Evolutionary conservation across 768 basidiomycete species (phyloP), one percentile per base, ranked within the genome.

Genomic region (Amanita pseudoporphyria): DNA sequence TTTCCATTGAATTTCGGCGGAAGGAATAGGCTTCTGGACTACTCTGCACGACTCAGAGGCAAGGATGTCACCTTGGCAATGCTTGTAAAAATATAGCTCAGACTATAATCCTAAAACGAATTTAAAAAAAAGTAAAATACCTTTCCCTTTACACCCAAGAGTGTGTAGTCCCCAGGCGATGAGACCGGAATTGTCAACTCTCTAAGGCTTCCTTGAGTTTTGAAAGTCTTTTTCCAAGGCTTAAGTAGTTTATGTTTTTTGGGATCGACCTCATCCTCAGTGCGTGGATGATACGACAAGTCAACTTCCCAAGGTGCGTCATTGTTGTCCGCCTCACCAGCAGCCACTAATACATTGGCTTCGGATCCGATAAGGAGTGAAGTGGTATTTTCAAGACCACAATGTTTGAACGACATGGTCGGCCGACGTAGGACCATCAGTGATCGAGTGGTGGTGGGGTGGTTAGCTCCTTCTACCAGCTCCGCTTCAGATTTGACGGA

Each of bases 1-100:
- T 57, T 82, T 87, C 81, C 89, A 91, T 64, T 84, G 78, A 52
- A 95, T 87, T 58, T 94, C 84, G 19, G 90, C 87, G 3, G 78
- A 80, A 2, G 93, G 93, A 26, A 74, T 59, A 3, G 89, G 87
- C 54, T 78, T 75, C 62, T 91, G 81, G 24, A 84, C 65, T 2
- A 94, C 87, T 50, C 69, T 76, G 57, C 90, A 92, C 4, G 71
- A 78, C 50, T 91, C 88, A 1, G 92, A 90, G 42, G 87, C 84
- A 36, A 90, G 69, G 1, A 97, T 81, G 51, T 87, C 84, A 5
- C 93, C 93, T 37, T 77, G 68, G 58, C 93, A 97, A 64, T 79
- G 79, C 72, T 80, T 28, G n/a, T n/a, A 57, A 43, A 53, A 45
- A 48, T n/a, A 33, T 31, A 35, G 47, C 42, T 48, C 49, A 55